Evolutionary conservation across 2,329 filamentous ascomycete genomes (phyloP), one percentile per base, ranked within the genome.

Genomic region (Fusarium heterosporum): DNA sequence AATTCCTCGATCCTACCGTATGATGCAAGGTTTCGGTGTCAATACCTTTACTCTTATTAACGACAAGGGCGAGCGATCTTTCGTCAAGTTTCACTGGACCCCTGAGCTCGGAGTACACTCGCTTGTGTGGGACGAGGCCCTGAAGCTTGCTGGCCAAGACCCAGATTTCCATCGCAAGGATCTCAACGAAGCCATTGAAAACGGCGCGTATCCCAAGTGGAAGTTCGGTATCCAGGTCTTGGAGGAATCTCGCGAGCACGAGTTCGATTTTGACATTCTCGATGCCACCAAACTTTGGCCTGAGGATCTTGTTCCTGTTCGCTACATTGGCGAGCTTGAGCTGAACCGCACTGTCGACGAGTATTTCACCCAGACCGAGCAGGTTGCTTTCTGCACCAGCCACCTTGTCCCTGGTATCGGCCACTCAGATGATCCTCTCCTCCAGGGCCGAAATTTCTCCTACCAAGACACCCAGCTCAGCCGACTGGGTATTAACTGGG

Each of bases 211-310:
- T 70, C 91, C 92, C 10, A 90, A 88, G 72, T 96, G 91, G 91
- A 90, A 90, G 73, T 92, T 96, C 60, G 91, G 90, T 41, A 89
- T 96, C n/a, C 93, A 96, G 73, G 83, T 89, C 5, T 85, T 96
- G 22, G 86, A 90, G 0, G 92, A 95, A 66, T 84, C 83, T 10
- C 84, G 89, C 47, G 87, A 92, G 74, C 83, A 95, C 64, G 87
- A 92, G 16, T 96, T 95, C 62, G 92, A 95, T 8, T 95, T 96
- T 62, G 93, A 96, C 72, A 90, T 95, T 29, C 85, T 96, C 2
- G 93, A 96, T 69, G 89, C 92, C 1, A 96, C 93, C 36, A 96
- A 96, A 80, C 78, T 95, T 26, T 96, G 92, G 92, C 93, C 92
- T 0, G 91, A 96, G 74, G 90, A 95, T 13, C 78, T 89, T 0